phyloP scores from a whole-genome alignment of 2,329 filamentous ascomycete genomes.

The Talaromyces sp. region DNA sequence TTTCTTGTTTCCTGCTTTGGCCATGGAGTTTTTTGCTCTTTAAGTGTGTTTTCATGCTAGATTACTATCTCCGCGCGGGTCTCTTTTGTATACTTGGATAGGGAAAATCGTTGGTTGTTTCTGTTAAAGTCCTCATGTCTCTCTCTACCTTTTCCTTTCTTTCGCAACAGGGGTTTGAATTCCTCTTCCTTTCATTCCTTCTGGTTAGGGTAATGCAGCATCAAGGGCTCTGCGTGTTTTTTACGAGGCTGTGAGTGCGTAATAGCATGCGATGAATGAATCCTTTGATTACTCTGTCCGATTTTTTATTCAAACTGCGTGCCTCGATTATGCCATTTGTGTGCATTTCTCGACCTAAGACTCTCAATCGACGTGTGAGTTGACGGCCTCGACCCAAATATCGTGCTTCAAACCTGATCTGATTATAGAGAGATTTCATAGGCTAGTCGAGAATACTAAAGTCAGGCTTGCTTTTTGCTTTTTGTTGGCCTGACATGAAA shows the following conservation, averaged over 20 bases:
- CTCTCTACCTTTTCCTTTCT: background rate
- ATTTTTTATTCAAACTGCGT: background rate
- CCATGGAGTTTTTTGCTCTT: conserved; percentile 6
- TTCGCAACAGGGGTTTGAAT: background rate
- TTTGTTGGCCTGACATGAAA: background rate
- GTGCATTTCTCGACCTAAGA: background rate
- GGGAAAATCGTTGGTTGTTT: background rate
- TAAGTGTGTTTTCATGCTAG: background rate
- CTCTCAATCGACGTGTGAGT: background rate
- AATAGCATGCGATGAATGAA: background rate
- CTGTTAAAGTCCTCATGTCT: background rate
- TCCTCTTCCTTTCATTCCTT: background rate
- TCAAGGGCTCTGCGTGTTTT: background rate
- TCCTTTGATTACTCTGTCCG: background rate
- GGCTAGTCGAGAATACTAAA: background rate
- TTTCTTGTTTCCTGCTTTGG: background rate
- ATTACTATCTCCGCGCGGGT: background rate
- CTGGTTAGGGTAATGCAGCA: background rate
- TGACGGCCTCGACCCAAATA: background rate
- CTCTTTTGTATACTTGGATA: background rate
- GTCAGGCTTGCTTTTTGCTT: background rate
- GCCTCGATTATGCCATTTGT: background rate
- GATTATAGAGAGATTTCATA: background rate
- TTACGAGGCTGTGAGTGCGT: background rate
- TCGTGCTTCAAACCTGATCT: background rate